Evolutionary conservation across 352 stramenopile species (phyloP), one percentile per base, ranked within the genome.

Genomic region (Peronospora tabacina): DNA sequence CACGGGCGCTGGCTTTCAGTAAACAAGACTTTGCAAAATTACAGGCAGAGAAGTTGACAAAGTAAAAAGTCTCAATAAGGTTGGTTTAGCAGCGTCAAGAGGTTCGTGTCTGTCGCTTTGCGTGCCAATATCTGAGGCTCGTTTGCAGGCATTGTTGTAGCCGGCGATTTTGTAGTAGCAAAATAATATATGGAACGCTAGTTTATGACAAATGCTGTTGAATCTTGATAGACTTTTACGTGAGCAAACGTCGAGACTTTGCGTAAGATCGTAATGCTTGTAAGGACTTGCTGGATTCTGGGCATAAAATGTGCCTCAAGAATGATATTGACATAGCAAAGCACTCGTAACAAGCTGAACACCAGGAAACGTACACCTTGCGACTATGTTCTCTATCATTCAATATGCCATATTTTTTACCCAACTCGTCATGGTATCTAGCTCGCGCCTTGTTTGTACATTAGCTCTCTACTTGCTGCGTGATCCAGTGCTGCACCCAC

Each of bases 401-500:
- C 10, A 2, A 12, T 12, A 32, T 12, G 28, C 10, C 11, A 32
- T 32, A 32, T 12, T 32, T 32, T 12, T 12, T 24, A 9, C 6
- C 12, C 36, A 22, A 11, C 8, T 1, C 30, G 0, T 30, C 26
- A n/a, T 43, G n/a, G 5, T 24, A 43, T 43, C 37, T 32, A 32
- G 28, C n/a, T n/a, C n/a, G n/a, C 7, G 7, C 28, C 28, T 12
- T 32, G 28, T 32, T 3, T 12, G 10, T 32, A 12, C 11, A 32
- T 55, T 45, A 68, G 20, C 53, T 40, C 19, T 74, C 44, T 7
- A 52, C 34, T 43, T 90, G 71, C 47, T 90, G 65, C 15, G 41
- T 56, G 41, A 92, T 75, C 94, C 95, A 99, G 53, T 97, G 83
- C 50, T 96, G 70, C 40, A 88, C 63, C 96, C 96, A 99, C 50